Percentiles rank a stretch among this genome's conserved stretches.
phyloP scores from a whole-genome alignment of 148 eudicot species.

The Linanthus parryae region DNA sequence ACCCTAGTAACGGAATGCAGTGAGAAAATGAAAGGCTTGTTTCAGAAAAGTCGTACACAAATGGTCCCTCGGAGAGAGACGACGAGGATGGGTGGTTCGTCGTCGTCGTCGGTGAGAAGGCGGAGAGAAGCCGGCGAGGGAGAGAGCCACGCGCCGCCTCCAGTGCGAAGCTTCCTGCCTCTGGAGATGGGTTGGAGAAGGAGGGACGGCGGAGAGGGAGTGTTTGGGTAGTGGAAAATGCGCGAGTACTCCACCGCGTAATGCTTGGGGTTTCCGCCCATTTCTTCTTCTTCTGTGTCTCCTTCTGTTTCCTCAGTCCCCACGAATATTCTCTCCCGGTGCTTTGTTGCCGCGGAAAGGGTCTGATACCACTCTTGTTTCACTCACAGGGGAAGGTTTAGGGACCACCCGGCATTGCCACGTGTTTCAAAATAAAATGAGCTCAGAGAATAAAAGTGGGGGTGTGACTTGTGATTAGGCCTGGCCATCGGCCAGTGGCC shows the following conservation, averaged over 20 bases:
- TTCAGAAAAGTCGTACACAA: not conserved
- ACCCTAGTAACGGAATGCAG: no score
- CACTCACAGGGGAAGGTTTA: no score
- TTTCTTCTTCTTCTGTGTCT: not conserved
- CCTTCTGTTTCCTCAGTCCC: not conserved
- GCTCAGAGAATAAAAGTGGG: no score
- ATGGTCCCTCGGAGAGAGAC: not conserved
- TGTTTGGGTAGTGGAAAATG: slow-evolving; percentile 4
- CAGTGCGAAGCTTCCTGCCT: not conserved
- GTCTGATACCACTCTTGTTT: no score
- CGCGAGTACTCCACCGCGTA: slow-evolving; percentile 3
- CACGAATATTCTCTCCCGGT: no score
- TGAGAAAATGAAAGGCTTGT: not conserved
- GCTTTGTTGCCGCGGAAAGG: no score
- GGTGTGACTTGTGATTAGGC: no score
- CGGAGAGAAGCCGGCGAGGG: slow-evolving; percentile 3
- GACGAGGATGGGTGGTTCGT: not conserved
- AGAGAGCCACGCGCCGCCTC: slow-evolving; percentile 8
- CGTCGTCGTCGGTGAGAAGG: not conserved
- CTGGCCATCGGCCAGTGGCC: no score
- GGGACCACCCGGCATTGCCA: no score
- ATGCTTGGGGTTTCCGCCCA: not conserved
- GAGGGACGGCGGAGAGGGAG: not conserved
- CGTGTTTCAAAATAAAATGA: no score
- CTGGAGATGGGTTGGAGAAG: not conserved